Percentiles rank a stretch among this genome's conserved stretches.
Evolutionary conservation across 2,329 filamentous ascomycete species (phyloP).

Genomic region (Aureobasidium sp.): DNA sequence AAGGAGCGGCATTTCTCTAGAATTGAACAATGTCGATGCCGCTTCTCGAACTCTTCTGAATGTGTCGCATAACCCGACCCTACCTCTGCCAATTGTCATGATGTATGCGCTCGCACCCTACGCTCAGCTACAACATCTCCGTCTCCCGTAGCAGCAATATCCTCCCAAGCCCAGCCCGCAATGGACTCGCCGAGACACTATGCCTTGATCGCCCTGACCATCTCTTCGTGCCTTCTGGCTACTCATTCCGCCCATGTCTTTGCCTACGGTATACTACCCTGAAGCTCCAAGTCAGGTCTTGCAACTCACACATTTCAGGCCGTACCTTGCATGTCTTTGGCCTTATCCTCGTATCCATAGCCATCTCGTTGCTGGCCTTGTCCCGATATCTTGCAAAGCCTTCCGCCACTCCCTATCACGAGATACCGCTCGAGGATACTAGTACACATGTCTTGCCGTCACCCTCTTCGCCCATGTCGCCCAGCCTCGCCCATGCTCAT

Average conservation of each 20-base stretch:
- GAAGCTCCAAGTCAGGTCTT: background rate
- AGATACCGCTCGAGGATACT: constrained; percentile 27
- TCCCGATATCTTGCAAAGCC: constrained; percentile 28
- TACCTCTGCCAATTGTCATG: background rate
- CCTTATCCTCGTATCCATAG: constrained; percentile 36
- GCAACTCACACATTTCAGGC: background rate
- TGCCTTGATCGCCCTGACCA: constrained; percentile 25
- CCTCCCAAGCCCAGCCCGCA: background rate
- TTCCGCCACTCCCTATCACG: constrained; percentile 20
- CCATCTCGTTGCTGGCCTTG: constrained; percentile 32
- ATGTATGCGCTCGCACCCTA: background rate
- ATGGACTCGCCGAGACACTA: constrained; percentile 2
- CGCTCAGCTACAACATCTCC: background rate
- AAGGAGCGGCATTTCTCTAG: too few relatives aligned
- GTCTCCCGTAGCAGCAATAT: background rate
- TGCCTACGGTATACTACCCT: background rate
- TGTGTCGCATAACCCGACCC: background rate
- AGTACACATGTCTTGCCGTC: background rate
- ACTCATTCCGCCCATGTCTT: constrained; percentile 13
- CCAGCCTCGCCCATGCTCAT: constrained; percentile 18
- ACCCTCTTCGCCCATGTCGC: background rate
- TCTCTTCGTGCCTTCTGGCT: constrained; percentile 24
- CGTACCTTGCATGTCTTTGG: constrained; percentile 38
- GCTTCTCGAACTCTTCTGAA: background rate
- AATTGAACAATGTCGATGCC: background rate